Evolutionary conservation across 2,329 filamentous ascomycete species (phyloP), one percentile per base, ranked within the genome.

Genomic region (Eutypa lata): DNA sequence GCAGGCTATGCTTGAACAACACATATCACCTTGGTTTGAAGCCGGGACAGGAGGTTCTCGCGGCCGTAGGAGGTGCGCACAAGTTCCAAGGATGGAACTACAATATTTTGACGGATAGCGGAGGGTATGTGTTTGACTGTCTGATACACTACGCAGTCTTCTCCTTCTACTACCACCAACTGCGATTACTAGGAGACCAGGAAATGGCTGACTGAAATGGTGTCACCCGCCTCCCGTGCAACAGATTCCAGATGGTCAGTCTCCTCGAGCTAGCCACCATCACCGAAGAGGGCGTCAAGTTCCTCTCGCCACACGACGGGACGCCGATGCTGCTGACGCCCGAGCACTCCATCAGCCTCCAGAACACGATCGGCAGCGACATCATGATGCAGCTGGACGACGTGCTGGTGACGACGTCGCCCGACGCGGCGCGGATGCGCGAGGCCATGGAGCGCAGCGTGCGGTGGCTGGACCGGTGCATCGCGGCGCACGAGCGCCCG

Each of bases 331-430:
- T 99, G 11, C 84, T 99, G 46, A 99, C 94, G 0, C 94, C 94
- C 0, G 95, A 99, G 71, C 93, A 97, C 75, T 97, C 94, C 1
- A 97, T 99, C 63, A 88, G 87, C 11, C 80, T 99, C 3, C 94
- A 99, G 70, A 97, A 99, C 72, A 93, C 88, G 51, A 99, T 99
- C 65, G 94, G 94, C 58, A 96, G 91, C 58, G 94, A 99, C 73
- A 97, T 99, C 63, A 97, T 97, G 61, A 99, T 99, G 95, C 95
- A 99, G 73, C 85, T 99, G 3, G 94, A 99, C 76, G 95, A 99
- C 71, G 95, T 99, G 14, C 88, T 99, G 49, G 93, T 91, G 28
- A 97, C 94, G 0, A 99, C 94, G 0, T 97, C 91, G 0, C 93
- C 93, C 0, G 94, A 99, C 71, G 78, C 83, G 52, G 86, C 78